These are phyloP conservation scores for Blakeslea trispora DNA, from an alignment of 371 early-diverging fungal genomes.

Conservation along the genomic window DNA sequence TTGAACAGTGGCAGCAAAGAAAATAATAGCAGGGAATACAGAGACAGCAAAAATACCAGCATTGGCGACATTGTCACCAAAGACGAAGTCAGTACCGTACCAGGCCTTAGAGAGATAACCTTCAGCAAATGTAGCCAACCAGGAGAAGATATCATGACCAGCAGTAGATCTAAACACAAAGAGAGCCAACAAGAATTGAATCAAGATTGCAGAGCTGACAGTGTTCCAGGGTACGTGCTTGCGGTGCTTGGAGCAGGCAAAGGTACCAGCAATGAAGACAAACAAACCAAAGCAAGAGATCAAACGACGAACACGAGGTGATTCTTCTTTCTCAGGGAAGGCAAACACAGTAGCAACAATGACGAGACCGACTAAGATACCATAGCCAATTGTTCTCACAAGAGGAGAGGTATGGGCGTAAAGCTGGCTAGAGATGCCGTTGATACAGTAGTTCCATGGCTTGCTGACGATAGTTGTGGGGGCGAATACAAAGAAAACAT, in stretches of 20 bases:
- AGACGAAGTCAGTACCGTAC: conserved; percentile 67
- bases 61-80: conserved; percentile 52
- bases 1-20: conserved; percentile 83
- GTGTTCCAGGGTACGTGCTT: conserved; percentile 72
- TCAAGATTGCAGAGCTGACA: conserved; percentile 66
- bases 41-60: conserved; percentile 56
- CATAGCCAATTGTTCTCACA: conserved; percentile 1
- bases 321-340: conserved; percentile 46
- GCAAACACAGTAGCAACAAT: conserved; percentile 59
- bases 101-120: conserved; percentile 63
- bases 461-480: conserved; percentile 24
- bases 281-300: conserved; percentile 73
- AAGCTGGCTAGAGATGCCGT: not conserved
- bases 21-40: conserved; percentile 80
- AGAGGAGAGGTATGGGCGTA: not conserved
- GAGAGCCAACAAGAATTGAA: conserved; percentile 79
- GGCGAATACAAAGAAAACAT: conserved; percentile 21
- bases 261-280: conserved; percentile 53
- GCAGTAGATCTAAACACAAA: conserved; percentile 72
- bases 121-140: conserved; percentile 63
- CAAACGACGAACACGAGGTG: conserved; percentile 63
- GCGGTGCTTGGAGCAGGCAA: conserved; percentile 61
- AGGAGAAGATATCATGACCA: conserved; percentile 73
- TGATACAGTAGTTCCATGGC: conserved; percentile 13
- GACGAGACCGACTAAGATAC: conserved; percentile 33